These are phyloP conservation scores for Cercospora sp. DNA, from an alignment of 2,329 filamentous ascomycete species.

Conservation along the genomic window DNA sequence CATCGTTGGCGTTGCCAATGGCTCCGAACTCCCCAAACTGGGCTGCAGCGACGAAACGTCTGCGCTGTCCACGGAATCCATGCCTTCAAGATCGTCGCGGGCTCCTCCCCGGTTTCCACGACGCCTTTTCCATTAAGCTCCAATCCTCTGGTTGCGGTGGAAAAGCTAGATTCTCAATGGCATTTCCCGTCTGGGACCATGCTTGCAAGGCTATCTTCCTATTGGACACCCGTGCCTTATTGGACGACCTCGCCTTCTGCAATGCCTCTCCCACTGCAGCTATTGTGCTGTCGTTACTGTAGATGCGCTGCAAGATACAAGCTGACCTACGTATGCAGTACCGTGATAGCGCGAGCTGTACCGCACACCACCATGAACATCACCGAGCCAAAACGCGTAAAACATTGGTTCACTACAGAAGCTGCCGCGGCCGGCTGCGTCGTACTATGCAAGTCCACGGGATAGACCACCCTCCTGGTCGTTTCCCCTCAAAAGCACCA, in stretches of 20 bases:
- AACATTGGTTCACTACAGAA: conserved; percentile 5
- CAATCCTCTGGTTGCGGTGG: not conserved
- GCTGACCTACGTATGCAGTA: not conserved
- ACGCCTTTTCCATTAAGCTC: not conserved
- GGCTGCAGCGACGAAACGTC: not conserved
- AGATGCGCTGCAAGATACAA: not conserved
- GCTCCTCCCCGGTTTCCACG: not conserved
- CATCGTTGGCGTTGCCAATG: not conserved
- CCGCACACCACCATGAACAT: not conserved
- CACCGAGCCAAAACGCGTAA: not conserved
- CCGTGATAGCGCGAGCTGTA: not conserved
- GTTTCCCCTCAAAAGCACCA: conserved; percentile 2
- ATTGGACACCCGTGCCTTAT: conserved; percentile 1
- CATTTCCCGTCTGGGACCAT: not conserved
- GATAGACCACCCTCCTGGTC: conserved; percentile 3
- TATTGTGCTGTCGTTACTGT: not conserved
- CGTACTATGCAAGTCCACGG: conserved; percentile 3
- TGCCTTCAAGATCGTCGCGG: not conserved
- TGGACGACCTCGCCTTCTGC: conserved; percentile 3
- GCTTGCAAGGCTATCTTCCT: not conserved
- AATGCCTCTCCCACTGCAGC: not conserved
- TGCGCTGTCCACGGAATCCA: not conserved
- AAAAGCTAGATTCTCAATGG: conserved; percentile 1
- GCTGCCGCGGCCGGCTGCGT: conserved; percentile 4
- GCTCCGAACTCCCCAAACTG: not conserved